phyloP scores from a whole-genome alignment of 2,329 filamentous ascomycete species.

The Colletotrichum sp. region DNA sequence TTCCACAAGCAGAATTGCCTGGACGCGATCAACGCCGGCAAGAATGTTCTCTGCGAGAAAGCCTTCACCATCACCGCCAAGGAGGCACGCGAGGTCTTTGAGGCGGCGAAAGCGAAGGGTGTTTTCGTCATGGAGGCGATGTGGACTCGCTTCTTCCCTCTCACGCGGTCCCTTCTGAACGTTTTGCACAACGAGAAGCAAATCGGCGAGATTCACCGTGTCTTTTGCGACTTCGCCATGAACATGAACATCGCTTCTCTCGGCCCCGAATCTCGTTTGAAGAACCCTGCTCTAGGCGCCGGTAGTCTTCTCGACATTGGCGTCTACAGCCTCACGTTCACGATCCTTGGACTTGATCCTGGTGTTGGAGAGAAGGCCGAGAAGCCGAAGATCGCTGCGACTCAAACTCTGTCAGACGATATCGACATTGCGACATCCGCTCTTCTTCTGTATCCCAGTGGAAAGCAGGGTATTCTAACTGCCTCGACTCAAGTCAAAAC shows the following conservation, averaged over 20 bases:
- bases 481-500: slow-evolving; percentile 37
- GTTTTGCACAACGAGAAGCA: slow-evolving; percentile 42
- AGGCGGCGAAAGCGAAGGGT: slow-evolving; percentile 41
- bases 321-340: slow-evolving; percentile 48
- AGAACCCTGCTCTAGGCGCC: slow-evolving; percentile 44
- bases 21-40: slow-evolving; percentile 46
- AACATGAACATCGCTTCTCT: slow-evolving; percentile 37
- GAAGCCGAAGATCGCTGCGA: slow-evolving; percentile 37
- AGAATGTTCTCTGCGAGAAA: slow-evolving; percentile 52
- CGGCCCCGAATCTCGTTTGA: slow-evolving; percentile 35
- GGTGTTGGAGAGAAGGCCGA: slow-evolving; percentile 28
- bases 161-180: slow-evolving; percentile 36
- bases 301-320: slow-evolving; percentile 48
- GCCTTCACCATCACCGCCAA: slow-evolving; percentile 45
- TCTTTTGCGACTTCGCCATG: slow-evolving; percentile 44
- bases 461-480: slow-evolving; percentile 46
- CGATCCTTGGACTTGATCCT: slow-evolving; percentile 36
- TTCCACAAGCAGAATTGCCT: slow-evolving; percentile 49
- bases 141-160: slow-evolving; percentile 49
- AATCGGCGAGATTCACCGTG: slow-evolving; percentile 42
- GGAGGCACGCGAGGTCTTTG: slow-evolving; percentile 44
- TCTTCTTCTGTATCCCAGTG: slow-evolving; percentile 42
- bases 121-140: slow-evolving; percentile 52
- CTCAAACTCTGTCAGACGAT: slow-evolving; percentile 38
- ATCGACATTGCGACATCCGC: slow-evolving; percentile 40